Percentiles rank a stretch among this genome's conserved stretches.
Conservation (phyloP, 495 filamentous ascomycete species). For the Sphaerosporella brunnea region DNA sequence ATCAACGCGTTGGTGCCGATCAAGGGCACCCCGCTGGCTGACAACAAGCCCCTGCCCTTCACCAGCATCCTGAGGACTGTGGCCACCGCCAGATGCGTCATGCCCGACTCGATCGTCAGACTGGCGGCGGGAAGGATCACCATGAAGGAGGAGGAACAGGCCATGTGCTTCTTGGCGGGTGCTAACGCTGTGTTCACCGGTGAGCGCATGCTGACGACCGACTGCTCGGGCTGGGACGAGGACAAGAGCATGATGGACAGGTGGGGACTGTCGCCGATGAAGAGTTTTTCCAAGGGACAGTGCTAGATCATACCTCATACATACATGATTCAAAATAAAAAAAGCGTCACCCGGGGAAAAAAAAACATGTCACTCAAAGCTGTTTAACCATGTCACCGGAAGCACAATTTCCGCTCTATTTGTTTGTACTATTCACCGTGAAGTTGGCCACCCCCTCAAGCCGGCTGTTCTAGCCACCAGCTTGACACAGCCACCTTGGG, state of each 20-base stretch:
- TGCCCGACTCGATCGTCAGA: conserved; percentile 64
- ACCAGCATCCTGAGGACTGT: conserved; percentile 53
- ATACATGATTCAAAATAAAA: no score
- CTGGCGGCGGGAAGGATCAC: conserved; percentile 64
- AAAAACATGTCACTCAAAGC: no score
- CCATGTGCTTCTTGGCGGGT: conserved; percentile 66
- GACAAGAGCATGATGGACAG: conserved; percentile 59
- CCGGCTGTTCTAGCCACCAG: no score
- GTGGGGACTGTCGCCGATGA: conserved; percentile 60
- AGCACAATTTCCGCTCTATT: no score
- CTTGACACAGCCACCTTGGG: no score
- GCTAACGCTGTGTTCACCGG: conserved; percentile 82
- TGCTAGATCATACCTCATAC: no score
- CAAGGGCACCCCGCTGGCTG: conserved; percentile 62
- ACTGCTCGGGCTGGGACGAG: conserved; percentile 75
- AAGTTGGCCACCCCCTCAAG: no score
- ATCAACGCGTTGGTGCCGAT: conserved; percentile 77
- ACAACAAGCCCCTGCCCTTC: conserved; percentile 51
- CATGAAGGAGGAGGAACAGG: conserved; percentile 65
- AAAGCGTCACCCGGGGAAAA: no score
- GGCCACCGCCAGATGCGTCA: conserved; percentile 57
- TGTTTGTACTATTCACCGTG: no score
- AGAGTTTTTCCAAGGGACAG: conserved; percentile 28
- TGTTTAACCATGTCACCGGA: no score
- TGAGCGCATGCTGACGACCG: conserved; percentile 81